These are phyloP conservation scores for Wickerhamomyces xylosicus DNA, from an alignment of 805 yeast species.

Conservation along the genomic window DNA sequence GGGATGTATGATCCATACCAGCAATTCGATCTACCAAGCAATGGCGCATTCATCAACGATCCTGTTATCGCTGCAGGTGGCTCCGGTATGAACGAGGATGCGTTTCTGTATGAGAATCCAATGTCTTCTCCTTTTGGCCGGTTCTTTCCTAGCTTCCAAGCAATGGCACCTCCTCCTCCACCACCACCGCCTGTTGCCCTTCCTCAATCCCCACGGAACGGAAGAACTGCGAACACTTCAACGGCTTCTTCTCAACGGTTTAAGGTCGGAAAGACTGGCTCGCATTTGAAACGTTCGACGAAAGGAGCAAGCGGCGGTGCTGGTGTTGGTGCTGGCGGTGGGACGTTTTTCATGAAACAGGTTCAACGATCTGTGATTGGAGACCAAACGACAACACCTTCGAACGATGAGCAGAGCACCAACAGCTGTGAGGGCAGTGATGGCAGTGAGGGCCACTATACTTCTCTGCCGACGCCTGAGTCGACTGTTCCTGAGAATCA, in stretches of 20 bases:
- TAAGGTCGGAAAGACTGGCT: conserved; percentile 1
- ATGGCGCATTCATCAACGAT: neutral
- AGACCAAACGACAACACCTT: neutral
- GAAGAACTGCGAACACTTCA: conserved; percentile 7
- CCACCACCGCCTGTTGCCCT: too few relatives aligned
- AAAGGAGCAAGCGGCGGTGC: neutral
- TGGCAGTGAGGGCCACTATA: conserved; percentile 7
- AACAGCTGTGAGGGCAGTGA: neutral
- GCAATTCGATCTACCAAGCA: neutral
- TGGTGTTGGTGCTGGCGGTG: conserved; percentile 1
- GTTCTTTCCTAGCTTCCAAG: conserved; percentile 19
- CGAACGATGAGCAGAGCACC: neutral
- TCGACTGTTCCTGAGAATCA: conserved; percentile 12
- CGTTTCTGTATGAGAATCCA: neutral
- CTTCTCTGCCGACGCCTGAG: conserved; percentile 19
- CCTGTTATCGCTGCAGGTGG: neutral
- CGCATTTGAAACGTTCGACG: neutral
- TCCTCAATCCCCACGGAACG: conserved; percentile 8
- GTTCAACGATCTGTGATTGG: neutral
- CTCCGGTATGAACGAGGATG: neutral
- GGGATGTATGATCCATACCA: neutral
- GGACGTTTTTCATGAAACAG: conserved; percentile 5
- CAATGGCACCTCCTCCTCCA: conserved; percentile 14
- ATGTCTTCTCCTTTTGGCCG: conserved; percentile 15
- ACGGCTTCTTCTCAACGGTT: conserved; percentile 1